phyloP scores from a whole-genome alignment of 805 yeast species.

The Schizosaccharomyces pombe region DNA sequence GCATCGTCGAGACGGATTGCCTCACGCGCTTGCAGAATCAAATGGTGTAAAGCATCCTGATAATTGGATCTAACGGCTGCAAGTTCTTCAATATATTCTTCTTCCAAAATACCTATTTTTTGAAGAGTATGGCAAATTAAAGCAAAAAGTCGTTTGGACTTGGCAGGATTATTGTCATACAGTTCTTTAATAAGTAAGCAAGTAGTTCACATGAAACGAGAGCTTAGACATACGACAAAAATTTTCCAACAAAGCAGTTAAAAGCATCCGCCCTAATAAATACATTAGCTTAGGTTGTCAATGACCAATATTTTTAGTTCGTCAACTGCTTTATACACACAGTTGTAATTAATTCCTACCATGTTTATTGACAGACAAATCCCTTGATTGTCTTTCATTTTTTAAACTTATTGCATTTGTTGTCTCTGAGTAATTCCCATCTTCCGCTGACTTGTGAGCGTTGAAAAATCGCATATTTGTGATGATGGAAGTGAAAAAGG shows the following conservation, averaged over 20 bases:
- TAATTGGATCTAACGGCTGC: background rate
- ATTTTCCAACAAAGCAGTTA: constrained; percentile 1
- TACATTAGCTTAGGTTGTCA: background rate
- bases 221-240: background rate
- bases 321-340: background rate
- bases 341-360: background rate
- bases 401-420: background rate
- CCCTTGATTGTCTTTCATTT: background rate
- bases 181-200: background rate
- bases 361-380: background rate
- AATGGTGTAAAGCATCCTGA: background rate
- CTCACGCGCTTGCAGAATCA: background rate
- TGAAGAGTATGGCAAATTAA: background rate
- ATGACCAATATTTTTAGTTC: background rate
- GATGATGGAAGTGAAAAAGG: no score
- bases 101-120: constrained; percentile 1
- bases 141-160: background rate
- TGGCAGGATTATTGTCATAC: constrained; percentile 2
- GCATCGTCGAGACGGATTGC: background rate
- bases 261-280: background rate
- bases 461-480: no score
- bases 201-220: background rate
- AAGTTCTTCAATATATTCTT: constrained; percentile 4
- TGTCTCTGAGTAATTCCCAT: no score
- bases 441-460: no score